Evolutionary conservation across 139 green algal species (phyloP).

Genomic region (Coelastrella sp.): DNA sequence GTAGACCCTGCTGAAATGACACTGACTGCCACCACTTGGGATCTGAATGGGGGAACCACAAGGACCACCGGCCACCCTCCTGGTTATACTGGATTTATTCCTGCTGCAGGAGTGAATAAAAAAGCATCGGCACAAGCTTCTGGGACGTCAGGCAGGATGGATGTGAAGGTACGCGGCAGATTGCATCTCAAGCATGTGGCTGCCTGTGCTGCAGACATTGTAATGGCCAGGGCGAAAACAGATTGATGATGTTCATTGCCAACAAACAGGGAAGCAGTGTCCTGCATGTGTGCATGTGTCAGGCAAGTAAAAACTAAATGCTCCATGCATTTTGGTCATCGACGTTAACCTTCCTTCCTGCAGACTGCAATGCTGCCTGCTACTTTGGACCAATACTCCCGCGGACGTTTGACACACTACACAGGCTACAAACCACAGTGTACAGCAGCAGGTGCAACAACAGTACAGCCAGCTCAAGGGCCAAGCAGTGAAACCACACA

Average conservation of each 20-base stretch:
- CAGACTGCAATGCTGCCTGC: constrained; percentile 60
- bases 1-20: background rate
- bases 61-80: constrained; percentile 58
- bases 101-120: constrained; percentile 45
- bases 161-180: constrained; percentile 25
- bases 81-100: constrained; percentile 71
- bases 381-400: constrained; percentile 51
- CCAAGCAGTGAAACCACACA: constrained; percentile 60
- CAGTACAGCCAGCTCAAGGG: constrained; percentile 49
- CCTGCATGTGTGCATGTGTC: background rate
- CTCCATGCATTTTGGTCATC: background rate
- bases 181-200: background rate
- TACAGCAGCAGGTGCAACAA: constrained; percentile 10
- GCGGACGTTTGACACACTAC: constrained; percentile 64
- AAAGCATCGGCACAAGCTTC: constrained; percentile 52
- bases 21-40: constrained; percentile 22
- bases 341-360: background rate
- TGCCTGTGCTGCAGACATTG: background rate
- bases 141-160: background rate
- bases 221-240: too few relatives aligned
- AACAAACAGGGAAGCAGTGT: too few relatives aligned
- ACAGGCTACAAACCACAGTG: constrained; percentile 59
- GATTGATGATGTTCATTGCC: too few relatives aligned
- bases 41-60: constrained; percentile 68
- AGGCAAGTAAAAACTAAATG: background rate